Evolutionary conservation across 306 rosid species (phyloP).

Genomic region (Ochetophila trinervis): DNA sequence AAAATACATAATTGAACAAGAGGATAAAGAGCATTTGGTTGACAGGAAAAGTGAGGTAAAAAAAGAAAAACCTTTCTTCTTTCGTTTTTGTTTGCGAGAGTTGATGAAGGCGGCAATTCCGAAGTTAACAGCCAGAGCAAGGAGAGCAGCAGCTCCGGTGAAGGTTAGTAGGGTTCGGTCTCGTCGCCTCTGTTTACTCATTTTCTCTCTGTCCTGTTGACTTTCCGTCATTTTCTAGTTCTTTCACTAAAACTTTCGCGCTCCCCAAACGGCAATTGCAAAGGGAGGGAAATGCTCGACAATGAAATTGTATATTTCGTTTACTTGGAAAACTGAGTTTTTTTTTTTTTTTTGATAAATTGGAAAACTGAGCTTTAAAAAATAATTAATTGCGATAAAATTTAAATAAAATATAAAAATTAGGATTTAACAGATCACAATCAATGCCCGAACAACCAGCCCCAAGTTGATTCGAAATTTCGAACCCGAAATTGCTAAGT

Average conservation of each 20-base stretch:
- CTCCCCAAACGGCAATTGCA: conserved; percentile 41
- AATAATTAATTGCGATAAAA: too few relatives aligned
- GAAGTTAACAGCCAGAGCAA: conserved; percentile 65
- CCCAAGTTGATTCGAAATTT: not conserved
- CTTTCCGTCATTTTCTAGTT: conserved; percentile 55
- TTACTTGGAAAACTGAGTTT: too few relatives aligned
- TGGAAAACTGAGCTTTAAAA: too few relatives aligned
- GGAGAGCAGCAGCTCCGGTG: conserved; percentile 80
- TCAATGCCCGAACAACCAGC: not conserved
- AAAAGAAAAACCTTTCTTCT: conserved; percentile 52
- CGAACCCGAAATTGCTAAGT: not conserved
- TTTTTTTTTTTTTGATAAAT: too few relatives aligned
- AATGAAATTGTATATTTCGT: not conserved
- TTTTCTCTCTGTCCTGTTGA: conserved; percentile 46
- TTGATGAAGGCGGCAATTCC: conserved; percentile 59
- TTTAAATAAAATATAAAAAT: too few relatives aligned
- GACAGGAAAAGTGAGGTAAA: not conserved
- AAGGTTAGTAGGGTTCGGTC: conserved; percentile 39
- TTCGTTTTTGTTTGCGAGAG: conserved; percentile 41
- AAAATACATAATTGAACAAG: not conserved
- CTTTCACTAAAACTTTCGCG: not conserved
- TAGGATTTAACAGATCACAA: not conserved
- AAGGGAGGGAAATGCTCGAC: conserved; percentile 47
- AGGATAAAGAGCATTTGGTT: not conserved
- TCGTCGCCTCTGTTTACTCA: conserved; percentile 46